Evolutionary conservation across 129 eudicot species (phyloP).

Genomic region (Flaveria ramosissima): DNA sequence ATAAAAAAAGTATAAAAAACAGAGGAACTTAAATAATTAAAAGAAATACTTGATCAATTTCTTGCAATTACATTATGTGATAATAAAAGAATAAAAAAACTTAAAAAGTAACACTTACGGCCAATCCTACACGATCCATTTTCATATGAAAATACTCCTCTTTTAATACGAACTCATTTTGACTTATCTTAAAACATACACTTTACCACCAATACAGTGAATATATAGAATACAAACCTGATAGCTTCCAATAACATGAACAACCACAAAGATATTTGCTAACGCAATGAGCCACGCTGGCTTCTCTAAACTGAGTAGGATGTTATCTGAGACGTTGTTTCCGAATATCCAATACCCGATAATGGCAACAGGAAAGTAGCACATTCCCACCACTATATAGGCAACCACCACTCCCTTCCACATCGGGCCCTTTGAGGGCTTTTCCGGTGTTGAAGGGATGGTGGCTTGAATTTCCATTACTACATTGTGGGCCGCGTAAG

Average conservation of each 20-base stretch:
- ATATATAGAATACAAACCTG: constrained; percentile 41
- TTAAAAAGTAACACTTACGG: background rate
- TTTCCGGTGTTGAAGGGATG: constrained; percentile 66
- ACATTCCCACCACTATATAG: constrained; percentile 51
- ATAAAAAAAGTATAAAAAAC: too few relatives aligned
- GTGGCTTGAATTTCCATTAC: constrained; percentile 68
- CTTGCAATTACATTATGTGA: too few relatives aligned
- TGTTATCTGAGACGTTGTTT: constrained; percentile 47
- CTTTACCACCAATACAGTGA: background rate
- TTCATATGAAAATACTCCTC: background rate
- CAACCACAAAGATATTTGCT: constrained; percentile 60
- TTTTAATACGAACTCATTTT: background rate
- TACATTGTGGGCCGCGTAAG: constrained; percentile 68
- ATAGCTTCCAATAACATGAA: constrained; percentile 69
- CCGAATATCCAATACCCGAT: constrained; percentile 52
- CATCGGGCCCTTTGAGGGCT: constrained; percentile 69
- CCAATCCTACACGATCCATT: background rate
- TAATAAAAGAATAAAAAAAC: background rate
- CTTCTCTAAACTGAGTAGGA: constrained; percentile 44
- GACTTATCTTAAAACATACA: too few relatives aligned
- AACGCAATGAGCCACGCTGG: constrained; percentile 58
- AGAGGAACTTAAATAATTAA: too few relatives aligned
- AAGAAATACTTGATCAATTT: too few relatives aligned
- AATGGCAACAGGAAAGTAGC: constrained; percentile 61
- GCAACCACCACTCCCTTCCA: constrained; percentile 67